Percentiles rank a stretch among this genome's conserved stretches.
phyloP scores from a whole-genome alignment of 1,284 basidiomycete genomes.

The Cryptococcus sp. region DNA sequence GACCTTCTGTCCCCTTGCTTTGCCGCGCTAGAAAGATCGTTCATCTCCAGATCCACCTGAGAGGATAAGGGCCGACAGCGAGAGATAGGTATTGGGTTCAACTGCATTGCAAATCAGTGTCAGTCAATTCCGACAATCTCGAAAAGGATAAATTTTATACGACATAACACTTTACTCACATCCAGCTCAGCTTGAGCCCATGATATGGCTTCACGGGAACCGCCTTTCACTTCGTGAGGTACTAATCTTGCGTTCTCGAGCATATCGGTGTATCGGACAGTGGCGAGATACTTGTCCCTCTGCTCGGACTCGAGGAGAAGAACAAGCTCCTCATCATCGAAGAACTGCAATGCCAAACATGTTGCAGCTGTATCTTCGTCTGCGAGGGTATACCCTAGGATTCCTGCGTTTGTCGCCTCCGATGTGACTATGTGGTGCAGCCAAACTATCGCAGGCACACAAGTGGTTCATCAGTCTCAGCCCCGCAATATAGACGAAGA shows the following conservation, averaged over 20 bases:
- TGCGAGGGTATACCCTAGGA: conserved; percentile 4
- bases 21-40: neutral
- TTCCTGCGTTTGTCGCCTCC: neutral
- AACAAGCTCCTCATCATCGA: conserved; percentile 43
- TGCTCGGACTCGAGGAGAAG: conserved; percentile 25
- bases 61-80: conserved; percentile 20
- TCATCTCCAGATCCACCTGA: neutral
- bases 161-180: conserved; percentile 4
- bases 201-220: conserved; percentile 3
- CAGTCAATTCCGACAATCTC: too few relatives aligned
- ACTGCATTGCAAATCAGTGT: too few relatives aligned
- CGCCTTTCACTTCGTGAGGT: neutral
- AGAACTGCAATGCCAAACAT: conserved; percentile 36
- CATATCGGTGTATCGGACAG: conserved; percentile 21
- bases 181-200: conserved; percentile 3
- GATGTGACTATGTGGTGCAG: neutral
- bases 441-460: conserved; percentile 10
- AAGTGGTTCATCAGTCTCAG: neutral
- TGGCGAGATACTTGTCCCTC: conserved; percentile 24
- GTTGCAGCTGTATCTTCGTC: conserved; percentile 3
- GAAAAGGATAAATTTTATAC: too few relatives aligned
- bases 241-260: conserved; percentile 6
- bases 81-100: conserved; percentile 7
- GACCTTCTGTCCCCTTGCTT: neutral
- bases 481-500: neutral